Evolutionary conservation across 2,329 filamentous ascomycete genomes (phyloP).

Genomic region (Sclerotiophoma versabilis): DNA sequence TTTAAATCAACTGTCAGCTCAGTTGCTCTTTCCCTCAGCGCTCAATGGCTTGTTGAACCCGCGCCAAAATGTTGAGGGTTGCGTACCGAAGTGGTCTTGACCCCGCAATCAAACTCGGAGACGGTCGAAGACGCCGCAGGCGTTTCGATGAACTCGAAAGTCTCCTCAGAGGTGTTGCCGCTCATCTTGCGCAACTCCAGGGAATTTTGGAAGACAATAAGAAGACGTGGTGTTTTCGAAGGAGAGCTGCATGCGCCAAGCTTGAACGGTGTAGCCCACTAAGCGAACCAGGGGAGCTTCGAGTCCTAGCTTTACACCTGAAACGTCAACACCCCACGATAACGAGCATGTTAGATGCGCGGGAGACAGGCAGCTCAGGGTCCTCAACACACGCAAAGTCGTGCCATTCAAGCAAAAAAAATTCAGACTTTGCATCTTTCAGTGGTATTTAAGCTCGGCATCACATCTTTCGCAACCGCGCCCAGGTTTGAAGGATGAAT

Average conservation of each 20-base stretch:
- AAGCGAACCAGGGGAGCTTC: slow-evolving; percentile 32
- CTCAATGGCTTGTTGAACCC: slow-evolving; percentile 44
- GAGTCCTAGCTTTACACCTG: slow-evolving; percentile 31
- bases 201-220: slow-evolving; percentile 40
- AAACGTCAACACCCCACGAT: slow-evolving; percentile 18
- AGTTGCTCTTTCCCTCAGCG: slow-evolving; percentile 20
- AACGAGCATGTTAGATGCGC: slow-evolving; percentile 1
- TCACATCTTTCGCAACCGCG: neutral
- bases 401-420: neutral
- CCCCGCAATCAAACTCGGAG: slow-evolving; percentile 64
- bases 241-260: slow-evolving; percentile 33
- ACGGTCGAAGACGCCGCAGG: slow-evolving; percentile 62
- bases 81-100: slow-evolving; percentile 67
- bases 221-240: slow-evolving; percentile 34
- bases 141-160: slow-evolving; percentile 72
- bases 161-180: slow-evolving; percentile 56
- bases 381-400: neutral
- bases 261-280: slow-evolving; percentile 38
- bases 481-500: neutral
- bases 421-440: neutral
- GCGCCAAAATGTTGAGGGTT: slow-evolving; percentile 20
- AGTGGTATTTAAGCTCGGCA: neutral
- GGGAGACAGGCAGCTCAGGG: neutral
- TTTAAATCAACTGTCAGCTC: slow-evolving; percentile 33
- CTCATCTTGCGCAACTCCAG: slow-evolving; percentile 43